phyloP scores from a whole-genome alignment of 2,329 filamentous ascomycete genomes.

The Claviceps sp. region DNA sequence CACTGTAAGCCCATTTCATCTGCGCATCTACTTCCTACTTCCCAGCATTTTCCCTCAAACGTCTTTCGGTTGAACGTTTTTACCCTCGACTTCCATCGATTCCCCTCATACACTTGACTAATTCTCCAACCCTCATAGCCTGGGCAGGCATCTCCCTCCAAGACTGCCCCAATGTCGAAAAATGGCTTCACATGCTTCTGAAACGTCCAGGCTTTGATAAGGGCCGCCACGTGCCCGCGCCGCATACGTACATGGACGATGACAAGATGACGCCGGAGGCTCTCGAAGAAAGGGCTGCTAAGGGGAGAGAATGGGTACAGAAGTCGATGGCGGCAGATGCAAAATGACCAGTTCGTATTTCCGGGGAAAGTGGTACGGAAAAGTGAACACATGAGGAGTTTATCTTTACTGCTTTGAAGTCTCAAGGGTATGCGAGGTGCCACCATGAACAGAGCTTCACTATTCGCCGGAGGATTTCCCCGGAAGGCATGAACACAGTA shows the following conservation, averaged over 20 bases:
- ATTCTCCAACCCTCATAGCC: neutral
- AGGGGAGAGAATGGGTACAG: slow-evolving; percentile 51
- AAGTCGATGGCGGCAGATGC: slow-evolving; percentile 55
- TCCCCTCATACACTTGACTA: too few species aligned
- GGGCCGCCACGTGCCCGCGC: slow-evolving; percentile 58
- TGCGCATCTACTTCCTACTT: too few species aligned
- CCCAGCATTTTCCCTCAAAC: too few species aligned
- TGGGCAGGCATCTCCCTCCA: slow-evolving; percentile 44
- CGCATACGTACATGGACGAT: slow-evolving; percentile 44
- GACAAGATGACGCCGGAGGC: slow-evolving; percentile 33
- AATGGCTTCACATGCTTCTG: slow-evolving; percentile 62
- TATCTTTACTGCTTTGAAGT: too few species aligned
- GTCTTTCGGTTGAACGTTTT: too few species aligned
- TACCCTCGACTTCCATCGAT: too few species aligned
- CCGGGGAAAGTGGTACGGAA: too few species aligned
- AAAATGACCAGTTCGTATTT: slow-evolving; percentile 23
- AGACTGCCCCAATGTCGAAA: slow-evolving; percentile 62
- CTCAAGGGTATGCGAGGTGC: too few species aligned
- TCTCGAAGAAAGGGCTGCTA: slow-evolving; percentile 42
- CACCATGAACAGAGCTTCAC: too few species aligned
- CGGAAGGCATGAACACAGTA: too few species aligned
- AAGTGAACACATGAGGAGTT: too few species aligned
- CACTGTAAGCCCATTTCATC: slow-evolving; percentile 22
- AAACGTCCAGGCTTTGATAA: slow-evolving; percentile 60
- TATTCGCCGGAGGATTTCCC: too few species aligned